These are phyloP conservation scores for Colletotrichum truncatum DNA, from an alignment of 2,329 filamentous ascomycete species.

Conservation along the genomic window DNA sequence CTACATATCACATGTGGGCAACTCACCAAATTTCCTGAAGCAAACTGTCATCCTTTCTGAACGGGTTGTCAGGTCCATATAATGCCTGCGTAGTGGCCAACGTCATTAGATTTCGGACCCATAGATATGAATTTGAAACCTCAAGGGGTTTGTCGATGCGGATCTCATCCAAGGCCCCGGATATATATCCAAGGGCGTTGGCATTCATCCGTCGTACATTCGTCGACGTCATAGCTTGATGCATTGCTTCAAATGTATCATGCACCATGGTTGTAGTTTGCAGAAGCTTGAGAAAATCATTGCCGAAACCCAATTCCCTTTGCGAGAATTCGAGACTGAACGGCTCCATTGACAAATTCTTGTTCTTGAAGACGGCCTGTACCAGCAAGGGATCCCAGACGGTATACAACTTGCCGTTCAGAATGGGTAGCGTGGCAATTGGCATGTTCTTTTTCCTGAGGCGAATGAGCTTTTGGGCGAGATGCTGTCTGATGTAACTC, in stretches of 20 bases:
- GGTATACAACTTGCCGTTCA: conserved; percentile 54
- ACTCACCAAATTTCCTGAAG: conserved; percentile 44
- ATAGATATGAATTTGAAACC: conserved; percentile 45
- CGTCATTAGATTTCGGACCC: conserved; percentile 47
- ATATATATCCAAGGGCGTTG: conserved; percentile 15
- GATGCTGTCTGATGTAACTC: conserved; percentile 6
- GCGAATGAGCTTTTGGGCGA: not conserved
- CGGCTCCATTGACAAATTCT: conserved; percentile 52
- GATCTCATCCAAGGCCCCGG: conserved; percentile 33
- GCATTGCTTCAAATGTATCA: conserved; percentile 18
- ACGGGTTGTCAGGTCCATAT: conserved; percentile 53
- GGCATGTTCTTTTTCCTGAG: conserved; percentile 37
- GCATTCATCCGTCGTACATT: conserved; percentile 20
- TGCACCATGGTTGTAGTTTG: not conserved
- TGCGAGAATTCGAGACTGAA: conserved; percentile 48
- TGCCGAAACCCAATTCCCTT: conserved; percentile 46
- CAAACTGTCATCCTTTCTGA: conserved; percentile 41
- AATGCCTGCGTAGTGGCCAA: conserved; percentile 48
- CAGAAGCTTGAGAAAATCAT: conserved; percentile 37
- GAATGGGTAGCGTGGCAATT: conserved; percentile 55
- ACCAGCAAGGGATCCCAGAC: conserved; percentile 50
- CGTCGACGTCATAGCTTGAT: not conserved
- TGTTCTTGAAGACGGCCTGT: conserved; percentile 47
- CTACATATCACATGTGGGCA: not conserved
- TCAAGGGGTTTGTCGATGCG: conserved; percentile 25